Base-by-base conservation (phyloP, 2,329 filamentous ascomycete genomes). In the Clonostachys byssicola region DNA sequence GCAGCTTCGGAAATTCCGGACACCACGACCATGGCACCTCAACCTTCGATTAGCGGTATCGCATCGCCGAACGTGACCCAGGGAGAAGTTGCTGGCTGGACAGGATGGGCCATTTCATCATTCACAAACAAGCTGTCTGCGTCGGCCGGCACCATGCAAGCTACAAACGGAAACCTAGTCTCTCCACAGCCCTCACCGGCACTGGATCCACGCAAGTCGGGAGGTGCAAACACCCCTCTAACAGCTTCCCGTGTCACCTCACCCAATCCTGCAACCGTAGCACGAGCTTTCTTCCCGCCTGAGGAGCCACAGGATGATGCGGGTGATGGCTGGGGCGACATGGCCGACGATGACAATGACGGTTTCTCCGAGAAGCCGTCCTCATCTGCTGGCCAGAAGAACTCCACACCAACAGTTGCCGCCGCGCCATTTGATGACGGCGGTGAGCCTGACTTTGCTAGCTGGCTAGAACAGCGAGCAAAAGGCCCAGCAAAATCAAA, bases 101-200 rank as follows among this genome's bases (percentile, higher is more conserved):
- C 94, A 2, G 94, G 94, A 12, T 99, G 94, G 94, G 94, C 94
- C 2, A 96, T 99, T 47, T 97, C 94, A 0, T 96, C 91, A 2
- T 99, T 99, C 62, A 97, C 94, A 3, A 97, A 97, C 67, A 96
- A 96, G 59, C 65, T 97, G 12, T 85, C 89, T 2, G 71, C 88
- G 1, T 91, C 90, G 0, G 87, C 87, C 9, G 94, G 94, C 16
- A 88, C 96, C 48, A 99, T 99, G 52, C 78, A 92, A 60, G 71
- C 76, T 16, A 67, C 73, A 46, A 75, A 76, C 50, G 70, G 70
- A 35, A 63, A 67, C 3, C 59, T 72, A 4, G 59, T 68, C 1
- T 67, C 76, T 17, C 67, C 68, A 13, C 71, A 72, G 20, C 61
- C 67, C 3, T 66, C 71, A 34, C 75, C 71, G 33, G 66, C 63